Base-by-base conservation (phyloP, 805 yeast genomes). In the Kazachstania martiniae region DNA sequence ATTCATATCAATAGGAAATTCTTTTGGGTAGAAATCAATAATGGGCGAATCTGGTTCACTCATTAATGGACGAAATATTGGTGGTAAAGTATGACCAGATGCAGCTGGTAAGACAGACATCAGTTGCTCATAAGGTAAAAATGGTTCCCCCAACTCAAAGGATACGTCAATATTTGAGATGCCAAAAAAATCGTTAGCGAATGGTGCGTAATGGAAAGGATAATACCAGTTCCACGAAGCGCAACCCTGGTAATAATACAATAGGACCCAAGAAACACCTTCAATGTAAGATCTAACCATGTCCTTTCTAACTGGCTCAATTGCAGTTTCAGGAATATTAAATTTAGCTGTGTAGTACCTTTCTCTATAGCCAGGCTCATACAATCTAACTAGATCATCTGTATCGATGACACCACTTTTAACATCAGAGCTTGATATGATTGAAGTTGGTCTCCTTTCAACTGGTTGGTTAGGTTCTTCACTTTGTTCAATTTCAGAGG, bases 141-240 rank as follows among this genome's bases (percentile, higher is more conserved):
- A 86, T 9, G 97, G 96, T 35, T 66, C 63, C 6, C 95, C 95
- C 26, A 53, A 48, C 8, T 66, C 65, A 48, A 87, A 84, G 19
- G 61, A 58, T 13, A 85, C 65, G 1, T 74, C 62, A 12, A 76
- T 51, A 6, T 65, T 70, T 15, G 57, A 47, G 15, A 71, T 43
- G 16, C 74, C 71, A 2, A 56, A 63, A 47, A 91, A 82, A 55
- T 91, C 99, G 5, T 78, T 70, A 0, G 96, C 97, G 66, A 91
- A 87, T 15, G 99, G 99, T 0, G 98, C 97, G 61, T 91, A 93
- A 52, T 91, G 97, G 53, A 78, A 89, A 0, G 97, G 98, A 48
- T 79, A 91, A 56, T 74, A 91, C 98, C 98, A 91, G 34, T 77
- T 77, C 99, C 99, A 91, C 0, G 97, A 89, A 0, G 95, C 94